These are phyloP conservation scores for Pleurostoma richardsiae DNA, from an alignment of 2,329 filamentous ascomycete species.

Conservation along the genomic window DNA sequence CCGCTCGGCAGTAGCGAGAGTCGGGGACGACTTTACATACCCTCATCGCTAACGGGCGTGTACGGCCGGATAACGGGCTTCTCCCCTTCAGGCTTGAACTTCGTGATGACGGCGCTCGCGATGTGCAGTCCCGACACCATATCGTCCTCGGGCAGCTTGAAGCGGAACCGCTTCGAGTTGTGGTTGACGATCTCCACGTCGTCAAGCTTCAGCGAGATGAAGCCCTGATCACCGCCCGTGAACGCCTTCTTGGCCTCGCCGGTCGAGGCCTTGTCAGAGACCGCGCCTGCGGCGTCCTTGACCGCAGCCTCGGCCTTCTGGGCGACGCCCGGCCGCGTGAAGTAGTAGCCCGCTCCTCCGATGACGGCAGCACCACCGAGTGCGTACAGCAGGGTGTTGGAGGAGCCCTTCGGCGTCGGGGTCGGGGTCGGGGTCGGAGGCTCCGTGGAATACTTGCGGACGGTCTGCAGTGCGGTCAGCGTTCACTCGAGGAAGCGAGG, in stretches of 20 bases:
- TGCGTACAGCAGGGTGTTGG: conserved; percentile 55
- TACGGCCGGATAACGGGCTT: conserved; percentile 91
- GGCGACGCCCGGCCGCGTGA: conserved; percentile 42
- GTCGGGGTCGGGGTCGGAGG: conserved; percentile 32
- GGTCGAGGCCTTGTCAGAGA: conserved; percentile 22
- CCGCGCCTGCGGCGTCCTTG: conserved; percentile 33
- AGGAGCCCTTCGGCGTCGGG: conserved; percentile 47
- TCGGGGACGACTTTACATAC: conserved; percentile 32
- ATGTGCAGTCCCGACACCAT: conserved; percentile 77
- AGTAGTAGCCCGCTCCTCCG: conserved; percentile 52
- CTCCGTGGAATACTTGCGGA: conserved; percentile 66
- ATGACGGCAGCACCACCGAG: conserved; percentile 56
- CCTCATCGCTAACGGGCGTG: conserved; percentile 84
- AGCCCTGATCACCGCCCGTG: conserved; percentile 85
- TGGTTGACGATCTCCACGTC: conserved; percentile 78
- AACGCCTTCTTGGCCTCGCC: conserved; percentile 49
- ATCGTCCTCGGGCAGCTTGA: conserved; percentile 79
- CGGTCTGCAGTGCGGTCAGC: too few relatives aligned
- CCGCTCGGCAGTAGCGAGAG: background rate
- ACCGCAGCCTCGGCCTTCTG: conserved; percentile 53
- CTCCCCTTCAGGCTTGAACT: conserved; percentile 79
- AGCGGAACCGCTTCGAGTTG: conserved; percentile 92
- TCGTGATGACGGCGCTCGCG: conserved; percentile 85
- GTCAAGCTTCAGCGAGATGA: conserved; percentile 74
- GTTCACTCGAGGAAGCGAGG: too few relatives aligned